Conservation (phyloP, 768 basidiomycete genomes). For the Cubamyces lactineus region DNA sequence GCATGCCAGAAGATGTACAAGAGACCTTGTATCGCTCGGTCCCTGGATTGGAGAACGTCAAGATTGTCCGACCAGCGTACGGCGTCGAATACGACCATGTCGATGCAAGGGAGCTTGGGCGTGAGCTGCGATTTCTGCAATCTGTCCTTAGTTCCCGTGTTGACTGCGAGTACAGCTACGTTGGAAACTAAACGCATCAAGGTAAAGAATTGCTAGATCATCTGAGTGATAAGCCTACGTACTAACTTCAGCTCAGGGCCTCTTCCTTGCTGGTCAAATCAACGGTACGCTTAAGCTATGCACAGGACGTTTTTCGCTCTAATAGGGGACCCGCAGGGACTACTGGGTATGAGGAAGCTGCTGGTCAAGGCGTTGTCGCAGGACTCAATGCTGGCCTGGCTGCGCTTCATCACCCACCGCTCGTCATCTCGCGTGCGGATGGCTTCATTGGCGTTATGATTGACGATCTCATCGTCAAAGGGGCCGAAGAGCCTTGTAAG, state of each 20-base stretch:
- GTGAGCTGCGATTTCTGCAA: slow-evolving; percentile 45
- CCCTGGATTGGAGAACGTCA: slow-evolving; percentile 81
- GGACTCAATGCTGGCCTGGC: slow-evolving; percentile 86
- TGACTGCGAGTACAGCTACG: slow-evolving; percentile 51
- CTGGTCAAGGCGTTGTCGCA: slow-evolving; percentile 86
- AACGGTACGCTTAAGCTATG: slow-evolving; percentile 52
- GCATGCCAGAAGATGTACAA: slow-evolving; percentile 85
- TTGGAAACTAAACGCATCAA: slow-evolving; percentile 85
- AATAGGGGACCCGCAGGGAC: slow-evolving; percentile 57
- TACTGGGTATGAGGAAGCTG: slow-evolving; percentile 94
- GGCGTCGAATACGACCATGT: slow-evolving; percentile 94
- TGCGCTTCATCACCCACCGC: slow-evolving; percentile 54
- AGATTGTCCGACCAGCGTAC: slow-evolving; percentile 85
- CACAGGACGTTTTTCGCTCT: background rate
- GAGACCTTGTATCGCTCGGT: slow-evolving; percentile 83
- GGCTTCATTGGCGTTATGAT: slow-evolving; percentile 91
- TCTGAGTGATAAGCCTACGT: background rate
- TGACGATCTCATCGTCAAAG: slow-evolving; percentile 87
- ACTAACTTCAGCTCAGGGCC: slow-evolving; percentile 49
- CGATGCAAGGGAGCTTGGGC: slow-evolving; percentile 77
- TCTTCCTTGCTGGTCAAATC: slow-evolving; percentile 90
- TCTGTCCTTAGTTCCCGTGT: background rate
- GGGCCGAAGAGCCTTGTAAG: slow-evolving; percentile 89
- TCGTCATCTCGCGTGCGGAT: slow-evolving; percentile 80
- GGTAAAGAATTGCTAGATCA: slow-evolving; percentile 38